Conservation (phyloP, 2,329 filamentous ascomycete species). For the Dothiorella sarmentorum region DNA sequence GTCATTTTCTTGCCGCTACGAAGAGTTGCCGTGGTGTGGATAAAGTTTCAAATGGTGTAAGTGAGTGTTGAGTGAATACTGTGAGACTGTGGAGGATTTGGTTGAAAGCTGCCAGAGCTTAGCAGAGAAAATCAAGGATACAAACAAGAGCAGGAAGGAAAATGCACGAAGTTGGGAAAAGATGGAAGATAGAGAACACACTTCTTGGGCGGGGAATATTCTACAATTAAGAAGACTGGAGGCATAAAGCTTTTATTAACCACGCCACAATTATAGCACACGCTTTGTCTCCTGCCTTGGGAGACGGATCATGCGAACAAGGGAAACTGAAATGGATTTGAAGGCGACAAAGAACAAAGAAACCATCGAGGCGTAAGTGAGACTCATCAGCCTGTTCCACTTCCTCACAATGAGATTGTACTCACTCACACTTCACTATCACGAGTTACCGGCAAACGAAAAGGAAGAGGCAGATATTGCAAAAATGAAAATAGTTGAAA, state of each 20-base stretch:
- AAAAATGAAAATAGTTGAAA: too few species aligned
- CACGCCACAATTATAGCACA: neutral
- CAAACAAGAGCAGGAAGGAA: too few species aligned
- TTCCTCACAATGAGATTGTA: too few species aligned
- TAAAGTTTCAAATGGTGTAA: neutral
- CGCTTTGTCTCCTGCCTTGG: neutral
- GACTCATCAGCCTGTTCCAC: too few species aligned
- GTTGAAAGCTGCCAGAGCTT: constrained; percentile 16
- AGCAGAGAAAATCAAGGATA: too few species aligned
- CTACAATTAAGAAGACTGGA: neutral
- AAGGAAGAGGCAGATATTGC: too few species aligned
- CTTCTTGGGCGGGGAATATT: neutral
- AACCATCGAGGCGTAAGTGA: too few species aligned
- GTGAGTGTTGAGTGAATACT: neutral
- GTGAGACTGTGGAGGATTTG: neutral
- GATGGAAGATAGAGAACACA: neutral
- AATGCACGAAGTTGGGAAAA: neutral
- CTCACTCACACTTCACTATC: neutral
- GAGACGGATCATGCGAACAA: neutral
- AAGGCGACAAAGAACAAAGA: neutral
- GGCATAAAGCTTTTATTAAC: neutral
- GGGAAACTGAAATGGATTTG: neutral
- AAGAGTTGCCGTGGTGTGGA: too few species aligned
- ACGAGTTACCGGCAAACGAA: too few species aligned
- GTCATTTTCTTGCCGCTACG: too few species aligned